These are phyloP conservation scores for Lanmaoa rubissima DNA, from an alignment of 768 basidiomycete species.

Conservation along the genomic window DNA sequence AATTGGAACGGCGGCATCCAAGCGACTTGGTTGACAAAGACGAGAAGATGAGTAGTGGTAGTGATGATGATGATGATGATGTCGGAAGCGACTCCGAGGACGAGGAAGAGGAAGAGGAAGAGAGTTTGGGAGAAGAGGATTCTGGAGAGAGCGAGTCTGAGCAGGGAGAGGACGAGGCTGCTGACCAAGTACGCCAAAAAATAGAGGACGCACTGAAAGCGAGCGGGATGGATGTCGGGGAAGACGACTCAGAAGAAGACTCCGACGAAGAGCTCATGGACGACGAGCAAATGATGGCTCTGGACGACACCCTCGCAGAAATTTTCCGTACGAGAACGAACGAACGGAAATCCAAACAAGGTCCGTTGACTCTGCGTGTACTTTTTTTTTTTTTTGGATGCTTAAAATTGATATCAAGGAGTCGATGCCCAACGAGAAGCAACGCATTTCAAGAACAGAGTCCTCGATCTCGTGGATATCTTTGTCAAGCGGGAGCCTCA, in stretches of 20 bases:
- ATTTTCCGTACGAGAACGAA: slow-evolving; percentile 72
- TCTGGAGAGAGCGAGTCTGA: slow-evolving; percentile 39
- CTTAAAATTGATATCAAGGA: slow-evolving; percentile 34
- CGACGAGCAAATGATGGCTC: slow-evolving; percentile 97
- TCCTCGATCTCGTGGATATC: slow-evolving; percentile 90
- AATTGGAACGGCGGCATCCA: slow-evolving; percentile 76
- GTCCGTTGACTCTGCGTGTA: slow-evolving; percentile 37
- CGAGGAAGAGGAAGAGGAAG: slow-evolving; percentile 31
- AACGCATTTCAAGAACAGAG: slow-evolving; percentile 93
- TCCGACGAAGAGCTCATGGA: slow-evolving; percentile 74
- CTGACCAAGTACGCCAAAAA: slow-evolving; percentile 59
- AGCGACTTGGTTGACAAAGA: slow-evolving; percentile 45
- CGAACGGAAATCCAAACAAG: slow-evolving; percentile 62
- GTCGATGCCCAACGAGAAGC: slow-evolving; percentile 80
- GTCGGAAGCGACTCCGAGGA: slow-evolving; percentile 37
- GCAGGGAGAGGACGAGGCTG: slow-evolving; percentile 48
- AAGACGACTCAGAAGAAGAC: slow-evolving; percentile 52
- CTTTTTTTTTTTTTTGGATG: background rate
- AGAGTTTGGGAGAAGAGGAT: slow-evolving; percentile 31
- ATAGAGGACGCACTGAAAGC: slow-evolving; percentile 61
- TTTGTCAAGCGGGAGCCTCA: slow-evolving; percentile 76
- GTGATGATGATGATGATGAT: slow-evolving; percentile 35
- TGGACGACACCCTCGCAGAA: slow-evolving; percentile 88
- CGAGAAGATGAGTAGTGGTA: slow-evolving; percentile 41
- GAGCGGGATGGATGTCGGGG: slow-evolving; percentile 55